Percentiles rank a stretch among this genome's conserved stretches.
Conservation (phyloP, 2,329 filamentous ascomycete genomes). For the Metarhizium rileyi region DNA sequence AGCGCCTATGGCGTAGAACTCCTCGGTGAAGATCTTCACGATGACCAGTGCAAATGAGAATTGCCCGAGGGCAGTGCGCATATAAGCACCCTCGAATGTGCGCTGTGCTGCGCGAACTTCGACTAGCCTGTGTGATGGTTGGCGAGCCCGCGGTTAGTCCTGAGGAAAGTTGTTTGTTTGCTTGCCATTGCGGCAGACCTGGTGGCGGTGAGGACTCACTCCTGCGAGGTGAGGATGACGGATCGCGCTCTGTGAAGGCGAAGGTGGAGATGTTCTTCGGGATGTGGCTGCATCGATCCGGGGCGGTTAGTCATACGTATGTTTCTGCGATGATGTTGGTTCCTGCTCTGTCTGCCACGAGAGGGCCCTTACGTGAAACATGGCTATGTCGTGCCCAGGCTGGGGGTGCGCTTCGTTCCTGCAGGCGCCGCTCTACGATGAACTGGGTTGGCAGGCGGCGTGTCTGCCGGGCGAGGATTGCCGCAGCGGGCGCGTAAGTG, state of each 20-base stretch:
- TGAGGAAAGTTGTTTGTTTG: too few species aligned
- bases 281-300: slow-evolving; percentile 41
- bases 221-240: slow-evolving; percentile 68
- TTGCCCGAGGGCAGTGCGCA: slow-evolving; percentile 86
- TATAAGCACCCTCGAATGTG: slow-evolving; percentile 95
- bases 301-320: background rate
- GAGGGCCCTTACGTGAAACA: slow-evolving; percentile 10
- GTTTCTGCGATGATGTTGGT: background rate
- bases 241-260: slow-evolving; percentile 77
- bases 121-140: slow-evolving; percentile 51
- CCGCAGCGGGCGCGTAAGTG: background rate
- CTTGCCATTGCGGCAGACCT: background rate
- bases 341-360: background rate
- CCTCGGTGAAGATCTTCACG: slow-evolving; percentile 82
- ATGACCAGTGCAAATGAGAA: slow-evolving; percentile 94
- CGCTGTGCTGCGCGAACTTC: slow-evolving; percentile 91
- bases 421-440: background rate
- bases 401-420: background rate
- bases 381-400: slow-evolving; percentile 1
- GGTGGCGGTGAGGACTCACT: slow-evolving; percentile 38
- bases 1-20: slow-evolving; percentile 96
- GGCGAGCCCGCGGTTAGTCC: background rate
- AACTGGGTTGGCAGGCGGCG: background rate
- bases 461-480: background rate
- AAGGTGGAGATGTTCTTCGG: slow-evolving; percentile 65